Conservation (phyloP, 768 basidiomycete genomes). For the Lentinula raphanica region DNA sequence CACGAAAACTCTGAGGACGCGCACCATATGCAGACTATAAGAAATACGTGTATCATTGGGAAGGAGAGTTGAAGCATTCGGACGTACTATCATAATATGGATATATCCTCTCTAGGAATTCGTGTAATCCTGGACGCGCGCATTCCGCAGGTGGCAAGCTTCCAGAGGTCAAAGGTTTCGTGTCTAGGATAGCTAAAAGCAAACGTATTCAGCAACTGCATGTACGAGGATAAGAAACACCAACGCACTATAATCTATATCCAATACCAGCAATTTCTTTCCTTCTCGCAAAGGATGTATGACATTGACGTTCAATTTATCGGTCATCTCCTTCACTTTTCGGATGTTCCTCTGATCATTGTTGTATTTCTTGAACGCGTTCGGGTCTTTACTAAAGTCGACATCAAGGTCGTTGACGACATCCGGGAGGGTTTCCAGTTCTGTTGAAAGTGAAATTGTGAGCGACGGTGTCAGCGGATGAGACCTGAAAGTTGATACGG, state of each 20-base stretch:
- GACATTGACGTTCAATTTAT: conserved; percentile 59
- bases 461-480: not conserved
- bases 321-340: conserved; percentile 70
- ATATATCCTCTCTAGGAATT: conserved; percentile 77
- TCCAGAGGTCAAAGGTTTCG: conserved; percentile 78
- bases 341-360: conserved; percentile 79
- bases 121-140: conserved; percentile 76
- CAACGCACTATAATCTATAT: conserved; percentile 71
- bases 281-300: conserved; percentile 73
- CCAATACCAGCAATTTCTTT: conserved; percentile 79
- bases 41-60: not conserved
- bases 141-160: conserved; percentile 77
- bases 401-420: conserved; percentile 80
- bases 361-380: conserved; percentile 53
- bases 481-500: conserved; percentile 13
- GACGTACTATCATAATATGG: conserved; percentile 72
- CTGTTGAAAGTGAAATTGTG: conserved; percentile 25
- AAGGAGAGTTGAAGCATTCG: not conserved
- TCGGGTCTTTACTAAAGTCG: conserved; percentile 62
- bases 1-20: too few relatives aligned
- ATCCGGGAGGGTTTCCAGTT: conserved; percentile 61
- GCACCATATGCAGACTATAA: conserved; percentile 74
- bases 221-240: not conserved
- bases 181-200: conserved; percentile 71
- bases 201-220: conserved; percentile 8